A percentile compares a stretch with the other conserved stretches of the same genome.
phyloP scores from a whole-genome alignment of 306 rosid species.

The Fagus crenata region DNA sequence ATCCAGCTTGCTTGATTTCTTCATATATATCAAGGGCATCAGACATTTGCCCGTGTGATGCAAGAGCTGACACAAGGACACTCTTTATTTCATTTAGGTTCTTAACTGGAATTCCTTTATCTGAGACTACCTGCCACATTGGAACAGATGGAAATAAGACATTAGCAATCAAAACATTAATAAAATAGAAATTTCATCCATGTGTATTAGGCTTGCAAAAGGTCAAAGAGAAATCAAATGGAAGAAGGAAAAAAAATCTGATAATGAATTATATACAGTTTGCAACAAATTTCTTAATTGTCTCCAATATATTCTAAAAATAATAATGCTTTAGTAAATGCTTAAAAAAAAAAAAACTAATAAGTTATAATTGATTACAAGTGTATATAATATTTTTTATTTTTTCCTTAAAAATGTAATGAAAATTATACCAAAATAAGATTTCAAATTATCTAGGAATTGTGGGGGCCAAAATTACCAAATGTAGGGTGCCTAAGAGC shows the following conservation, averaged over 20 bases:
- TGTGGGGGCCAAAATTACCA: background rate
- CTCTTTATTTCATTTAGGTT: constrained; percentile 62
- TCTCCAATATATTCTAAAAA: background rate
- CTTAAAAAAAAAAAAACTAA: background rate
- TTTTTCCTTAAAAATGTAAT: no score
- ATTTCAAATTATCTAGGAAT: background rate
- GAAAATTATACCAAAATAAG: background rate
- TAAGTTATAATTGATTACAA: background rate
- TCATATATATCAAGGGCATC: constrained; percentile 59
- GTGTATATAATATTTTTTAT: background rate
- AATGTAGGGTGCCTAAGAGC: background rate
- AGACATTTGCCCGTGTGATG: constrained; percentile 56
- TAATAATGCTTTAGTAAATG: background rate
- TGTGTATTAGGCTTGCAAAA: background rate
- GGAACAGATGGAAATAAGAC: background rate
- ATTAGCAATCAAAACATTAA: background rate
- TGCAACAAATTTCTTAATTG: background rate
- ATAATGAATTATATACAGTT: background rate
- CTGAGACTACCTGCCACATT: constrained; percentile 52
- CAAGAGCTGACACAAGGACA: constrained; percentile 73
- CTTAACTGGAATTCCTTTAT: constrained; percentile 45
- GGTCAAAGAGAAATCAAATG: background rate
- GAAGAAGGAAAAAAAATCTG: background rate
- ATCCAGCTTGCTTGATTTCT: constrained; percentile 64
- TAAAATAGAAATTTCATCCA: background rate